Evolutionary conservation across 1,284 basidiomycete genomes (phyloP).

Genomic region (Sanguinoderma infundibulare): DNA sequence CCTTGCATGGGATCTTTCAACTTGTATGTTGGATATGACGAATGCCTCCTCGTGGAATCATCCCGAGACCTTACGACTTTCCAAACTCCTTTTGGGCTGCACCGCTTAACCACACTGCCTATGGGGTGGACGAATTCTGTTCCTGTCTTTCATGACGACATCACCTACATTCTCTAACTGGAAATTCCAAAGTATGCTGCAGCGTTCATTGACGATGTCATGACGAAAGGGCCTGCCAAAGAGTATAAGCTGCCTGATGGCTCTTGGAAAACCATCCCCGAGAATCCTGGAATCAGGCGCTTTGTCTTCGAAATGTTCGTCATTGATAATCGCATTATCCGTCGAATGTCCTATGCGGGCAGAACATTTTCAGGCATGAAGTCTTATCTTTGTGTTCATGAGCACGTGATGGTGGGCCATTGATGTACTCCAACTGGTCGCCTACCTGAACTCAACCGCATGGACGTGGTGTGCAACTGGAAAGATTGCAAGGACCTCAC

Average conservation of each 20-base stretch:
- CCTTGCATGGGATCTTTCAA: constrained; percentile 31
- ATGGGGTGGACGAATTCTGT: constrained; percentile 48
- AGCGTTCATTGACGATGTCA: constrained; percentile 39
- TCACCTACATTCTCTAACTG: constrained; percentile 39
- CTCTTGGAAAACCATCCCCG: constrained; percentile 30
- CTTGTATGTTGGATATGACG: constrained; percentile 31
- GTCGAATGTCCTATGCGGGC: constrained; percentile 32
- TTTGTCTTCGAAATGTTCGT: constrained; percentile 39
- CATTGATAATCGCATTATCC: constrained; percentile 36
- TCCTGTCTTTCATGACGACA: constrained; percentile 40
- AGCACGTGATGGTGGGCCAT: not conserved
- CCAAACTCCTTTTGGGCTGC: constrained; percentile 25
- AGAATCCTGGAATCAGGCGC: constrained; percentile 36
- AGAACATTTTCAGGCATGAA: constrained; percentile 33
- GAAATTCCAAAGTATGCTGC: constrained; percentile 40
- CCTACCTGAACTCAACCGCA: not conserved
- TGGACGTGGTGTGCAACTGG: constrained; percentile 24
- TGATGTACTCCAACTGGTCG: not conserved
- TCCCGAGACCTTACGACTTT: constrained; percentile 34
- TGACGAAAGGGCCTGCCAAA: constrained; percentile 27
- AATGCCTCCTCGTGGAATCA: constrained; percentile 28
- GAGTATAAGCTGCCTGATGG: constrained; percentile 28
- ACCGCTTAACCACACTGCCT: constrained; percentile 34
- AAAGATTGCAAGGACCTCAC: constrained; percentile 19
- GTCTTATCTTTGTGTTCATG: constrained; percentile 16